Conservation (phyloP, 2,329 filamentous ascomycete genomes). For the Knoxdaviesia capensis region DNA sequence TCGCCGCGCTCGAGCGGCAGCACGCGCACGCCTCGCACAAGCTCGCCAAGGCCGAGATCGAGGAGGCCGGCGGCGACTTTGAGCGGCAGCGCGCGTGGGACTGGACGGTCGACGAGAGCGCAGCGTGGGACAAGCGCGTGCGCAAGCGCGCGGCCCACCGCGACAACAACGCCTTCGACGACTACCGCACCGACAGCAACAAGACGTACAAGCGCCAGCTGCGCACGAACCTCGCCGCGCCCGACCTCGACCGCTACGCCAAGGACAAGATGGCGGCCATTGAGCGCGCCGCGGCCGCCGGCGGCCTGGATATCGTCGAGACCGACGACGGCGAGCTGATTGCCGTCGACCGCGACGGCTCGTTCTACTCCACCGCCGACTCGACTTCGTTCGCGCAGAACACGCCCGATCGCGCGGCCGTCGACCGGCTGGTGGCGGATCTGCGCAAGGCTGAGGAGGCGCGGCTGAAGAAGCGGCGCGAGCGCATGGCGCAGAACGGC, state of each 20-base stretch:
- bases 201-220: conserved; percentile 92
- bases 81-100: conserved; percentile 98
- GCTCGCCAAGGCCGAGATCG: conserved; percentile 76
- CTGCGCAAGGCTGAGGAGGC: conserved; percentile 75
- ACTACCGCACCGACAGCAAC: conserved; percentile 69
- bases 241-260: conserved; percentile 70
- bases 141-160: conserved; percentile 66
- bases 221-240: conserved; percentile 42
- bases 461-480: conserved; percentile 66
- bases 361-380: conserved; percentile 78
- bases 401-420: conserved; percentile 67
- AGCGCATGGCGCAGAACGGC: conserved; percentile 56
- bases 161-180: conserved; percentile 76
- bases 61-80: conserved; percentile 74
- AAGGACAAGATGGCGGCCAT: conserved; percentile 69
- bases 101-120: conserved; percentile 89
- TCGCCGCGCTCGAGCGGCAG: conserved; percentile 63
- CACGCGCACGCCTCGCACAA: conserved; percentile 82
- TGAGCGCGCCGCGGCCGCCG: conserved; percentile 64
- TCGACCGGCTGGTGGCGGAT: conserved; percentile 75
- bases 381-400: conserved; percentile 65
- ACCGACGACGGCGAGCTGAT: conserved; percentile 89
- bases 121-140: conserved; percentile 80
- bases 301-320: conserved; percentile 82
- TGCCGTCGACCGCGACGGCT: conserved; percentile 77